Percentiles rank a stretch among this genome's conserved stretches.
phyloP scores from a whole-genome alignment of 305 asterid species.

The Plantago rigida region DNA sequence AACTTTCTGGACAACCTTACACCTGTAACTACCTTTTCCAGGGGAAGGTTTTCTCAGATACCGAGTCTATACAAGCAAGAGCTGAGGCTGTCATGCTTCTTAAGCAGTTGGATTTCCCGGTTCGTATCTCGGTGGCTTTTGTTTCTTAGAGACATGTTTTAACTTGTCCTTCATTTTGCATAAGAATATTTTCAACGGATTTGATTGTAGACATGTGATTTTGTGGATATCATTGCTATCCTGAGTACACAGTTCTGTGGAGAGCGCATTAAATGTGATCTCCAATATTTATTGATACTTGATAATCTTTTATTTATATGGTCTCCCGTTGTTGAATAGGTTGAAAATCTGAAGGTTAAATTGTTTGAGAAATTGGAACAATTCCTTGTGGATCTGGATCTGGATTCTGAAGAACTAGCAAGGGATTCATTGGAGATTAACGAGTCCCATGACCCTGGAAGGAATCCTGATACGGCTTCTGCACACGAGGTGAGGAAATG shows the following conservation, averaged over 20 bases:
- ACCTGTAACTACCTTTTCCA: constrained; percentile 35
- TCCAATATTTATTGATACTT: constrained; percentile 8
- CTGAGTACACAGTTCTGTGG: constrained; percentile 7
- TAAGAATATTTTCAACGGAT: not conserved
- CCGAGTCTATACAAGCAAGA: constrained; percentile 94
- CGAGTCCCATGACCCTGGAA: constrained; percentile 39
- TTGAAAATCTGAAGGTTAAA: constrained; percentile 75
- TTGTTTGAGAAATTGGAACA: constrained; percentile 86
- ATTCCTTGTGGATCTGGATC: constrained; percentile 75
- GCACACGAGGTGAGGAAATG: constrained; percentile 52
- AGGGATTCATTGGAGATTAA: constrained; percentile 33
- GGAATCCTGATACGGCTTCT: constrained; percentile 33
- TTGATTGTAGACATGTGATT: not conserved
- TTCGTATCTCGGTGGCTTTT: constrained; percentile 32
- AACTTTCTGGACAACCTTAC: constrained; percentile 1
- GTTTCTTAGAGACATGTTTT: constrained; percentile 4
- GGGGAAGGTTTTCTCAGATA: constrained; percentile 91
- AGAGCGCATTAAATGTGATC: constrained; percentile 2
- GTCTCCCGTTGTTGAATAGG: constrained; percentile 44
- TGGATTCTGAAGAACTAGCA: constrained; percentile 51
- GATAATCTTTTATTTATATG: constrained; percentile 22
- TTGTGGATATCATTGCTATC: not conserved
- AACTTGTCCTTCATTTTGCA: not conserved
- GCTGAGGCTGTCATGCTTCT: constrained; percentile 99
- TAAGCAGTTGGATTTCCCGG: constrained; percentile 88